These are phyloP conservation scores for Astrothelium macrocarpum DNA, from an alignment of 495 filamentous ascomycete species.

Conservation along the genomic window DNA sequence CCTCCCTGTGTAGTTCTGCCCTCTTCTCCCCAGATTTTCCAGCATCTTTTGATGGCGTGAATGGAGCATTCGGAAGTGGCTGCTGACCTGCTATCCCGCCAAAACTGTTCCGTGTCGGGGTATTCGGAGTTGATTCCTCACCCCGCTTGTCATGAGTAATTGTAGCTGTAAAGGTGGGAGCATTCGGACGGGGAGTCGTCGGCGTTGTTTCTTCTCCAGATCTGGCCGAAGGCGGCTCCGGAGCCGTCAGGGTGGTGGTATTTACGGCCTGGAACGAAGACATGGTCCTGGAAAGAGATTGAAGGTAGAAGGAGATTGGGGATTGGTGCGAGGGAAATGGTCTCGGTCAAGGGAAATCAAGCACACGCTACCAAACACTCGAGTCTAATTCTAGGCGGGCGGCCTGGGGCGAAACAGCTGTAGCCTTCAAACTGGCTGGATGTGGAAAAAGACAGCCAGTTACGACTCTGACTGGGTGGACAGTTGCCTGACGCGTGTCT, in stretches of 20 bases:
- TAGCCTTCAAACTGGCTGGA: not conserved
- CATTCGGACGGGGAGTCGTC: slow-evolving; percentile 48
- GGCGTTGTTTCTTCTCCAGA: slow-evolving; percentile 51
- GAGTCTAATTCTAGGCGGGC: not conserved
- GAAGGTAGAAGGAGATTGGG: not conserved
- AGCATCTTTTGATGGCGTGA: slow-evolving; percentile 40
- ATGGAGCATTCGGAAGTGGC: slow-evolving; percentile 50
- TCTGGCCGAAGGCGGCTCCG: not conserved
- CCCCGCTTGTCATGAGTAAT: slow-evolving; percentile 31
- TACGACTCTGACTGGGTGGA: not conserved
- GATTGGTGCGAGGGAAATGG: not conserved
- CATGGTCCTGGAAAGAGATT: not conserved
- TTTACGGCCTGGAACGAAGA: slow-evolving; percentile 3
- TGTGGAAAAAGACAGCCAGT: not conserved
- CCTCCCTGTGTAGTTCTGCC: slow-evolving; percentile 41
- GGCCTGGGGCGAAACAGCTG: slow-evolving; percentile 2
- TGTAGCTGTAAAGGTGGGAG: slow-evolving; percentile 28
- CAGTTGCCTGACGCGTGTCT: not conserved
- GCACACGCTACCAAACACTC: not conserved
- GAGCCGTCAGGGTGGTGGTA: not conserved
- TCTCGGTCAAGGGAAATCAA: not conserved
- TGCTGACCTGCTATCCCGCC: slow-evolving; percentile 46
- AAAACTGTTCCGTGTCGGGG: slow-evolving; percentile 55
- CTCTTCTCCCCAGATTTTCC: slow-evolving; percentile 30
- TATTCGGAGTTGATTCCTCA: slow-evolving; percentile 38